These are phyloP conservation scores for Cutaneotrichosporon sp. DNA, from an alignment of 1,284 basidiomycete genomes.

Conservation along the genomic window DNA sequence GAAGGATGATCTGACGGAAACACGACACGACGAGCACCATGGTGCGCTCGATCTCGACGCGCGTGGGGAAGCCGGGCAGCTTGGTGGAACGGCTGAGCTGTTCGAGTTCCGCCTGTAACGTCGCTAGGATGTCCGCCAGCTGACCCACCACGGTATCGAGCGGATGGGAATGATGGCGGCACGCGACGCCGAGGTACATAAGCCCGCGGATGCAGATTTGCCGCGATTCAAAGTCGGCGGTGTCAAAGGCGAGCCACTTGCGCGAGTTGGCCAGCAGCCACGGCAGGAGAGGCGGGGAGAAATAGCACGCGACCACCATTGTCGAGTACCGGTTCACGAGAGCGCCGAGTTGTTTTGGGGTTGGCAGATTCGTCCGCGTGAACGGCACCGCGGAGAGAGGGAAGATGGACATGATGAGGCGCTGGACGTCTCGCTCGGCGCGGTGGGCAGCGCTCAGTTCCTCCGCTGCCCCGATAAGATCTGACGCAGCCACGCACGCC, in stretches of 20 bases:
- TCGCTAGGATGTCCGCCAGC: constrained; percentile 64
- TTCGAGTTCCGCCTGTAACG: constrained; percentile 63
- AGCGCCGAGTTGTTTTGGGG: constrained; percentile 66
- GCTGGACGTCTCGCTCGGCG: constrained; percentile 61
- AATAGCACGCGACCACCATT: constrained; percentile 71
- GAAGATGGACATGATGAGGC: constrained; percentile 73
- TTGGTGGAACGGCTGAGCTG: constrained; percentile 24
- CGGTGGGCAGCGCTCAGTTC: constrained; percentile 49
- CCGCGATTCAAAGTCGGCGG: constrained; percentile 69
- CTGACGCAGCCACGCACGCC: constrained; percentile 52
- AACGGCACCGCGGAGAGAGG: constrained; percentile 67
- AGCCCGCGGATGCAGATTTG: constrained; percentile 72
- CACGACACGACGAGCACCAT: constrained; percentile 62
- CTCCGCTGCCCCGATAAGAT: constrained; percentile 42
- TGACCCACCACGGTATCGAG: constrained; percentile 65
- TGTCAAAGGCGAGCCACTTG: constrained; percentile 58
- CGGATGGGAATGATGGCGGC: constrained; percentile 62
- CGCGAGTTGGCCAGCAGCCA: constrained; percentile 58
- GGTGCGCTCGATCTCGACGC: constrained; percentile 47
- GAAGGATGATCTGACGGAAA: constrained; percentile 61
- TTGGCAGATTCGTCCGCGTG: constrained; percentile 60
- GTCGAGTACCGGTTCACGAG: constrained; percentile 83
- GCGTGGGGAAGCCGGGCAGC: constrained; percentile 26
- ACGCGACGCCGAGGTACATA: constrained; percentile 70
- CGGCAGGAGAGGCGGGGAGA: constrained; percentile 62